Base-by-base conservation (phyloP, 106 monocot genomes). In the Narthecium ossifragum region DNA sequence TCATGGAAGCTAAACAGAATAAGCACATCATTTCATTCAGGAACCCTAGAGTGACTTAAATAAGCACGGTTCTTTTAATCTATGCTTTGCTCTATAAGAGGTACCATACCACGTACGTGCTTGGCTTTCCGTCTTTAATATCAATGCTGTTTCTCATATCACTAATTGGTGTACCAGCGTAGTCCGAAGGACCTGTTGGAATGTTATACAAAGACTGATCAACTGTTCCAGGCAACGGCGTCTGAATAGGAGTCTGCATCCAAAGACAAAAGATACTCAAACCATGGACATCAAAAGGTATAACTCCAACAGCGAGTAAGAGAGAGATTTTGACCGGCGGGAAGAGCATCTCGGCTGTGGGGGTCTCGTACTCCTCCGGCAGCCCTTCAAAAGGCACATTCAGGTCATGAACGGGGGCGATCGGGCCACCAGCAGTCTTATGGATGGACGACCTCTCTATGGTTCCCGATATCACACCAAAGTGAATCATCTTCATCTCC, bases 401-500 rank as follows among this genome's bases (percentile, higher is more conserved):
- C 25, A 96, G 84, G 72, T 96, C 96, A 55, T 90, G 90, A 40
- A 96, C 84, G 1, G 96, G 86, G 33, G 83, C 79, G 29, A 67
- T 64, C 27, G 63, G 37, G 25, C 64, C 89, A 51, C 70, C 89
- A 2, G 60, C 50, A 3, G 69, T 46, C 38, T 78, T 80, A 0
- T 56, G 46, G 11, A 45, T 26, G 7, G 76, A 27, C 1, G 76
- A 28, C 37, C 96, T 66, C 54, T 90, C 86, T 26, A 81, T 77
- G 13, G 60, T 79, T n/a, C 75, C 74, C 5, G 55, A 60, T 46
- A 96, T 68, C 34, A 68, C 90, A 5, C 90, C 81, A 29, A 80
- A 83, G 37, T 96, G 90, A 62, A 98, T 63, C 96, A 90, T 84
- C 71, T 90, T 98, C 96, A 76, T 76, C 81, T 98, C 96, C 92